Evolutionary conservation across 805 yeast genomes (phyloP), one percentile per base, ranked within the genome.

Genomic region (Schwanniomyces vanrijiae): DNA sequence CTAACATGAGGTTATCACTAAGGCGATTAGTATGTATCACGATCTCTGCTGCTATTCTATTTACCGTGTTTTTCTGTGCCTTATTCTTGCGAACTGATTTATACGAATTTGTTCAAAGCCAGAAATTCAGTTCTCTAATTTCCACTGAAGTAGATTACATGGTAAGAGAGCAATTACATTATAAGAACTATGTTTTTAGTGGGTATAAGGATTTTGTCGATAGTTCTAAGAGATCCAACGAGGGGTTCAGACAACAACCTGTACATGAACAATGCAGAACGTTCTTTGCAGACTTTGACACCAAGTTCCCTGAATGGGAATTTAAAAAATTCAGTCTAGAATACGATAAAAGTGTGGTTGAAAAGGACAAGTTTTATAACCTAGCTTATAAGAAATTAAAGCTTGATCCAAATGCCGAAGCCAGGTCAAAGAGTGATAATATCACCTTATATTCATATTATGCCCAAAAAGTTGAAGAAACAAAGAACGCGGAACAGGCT

Each of bases 261-360:
- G 28, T 60, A n/a, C 37, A 50, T 7, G 64, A 64, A 8, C 56
- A 54, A 40, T 68, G 73, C 47, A 37, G 43, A 7, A 47, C 40
- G 2, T 64, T 66, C 48, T 67, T 66, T 47, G 42, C 54, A 5
- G 52, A 59, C 18, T 58, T 59, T 42, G 31, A 47, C 14, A 39
- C 41, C 4, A 37, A 31, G 14, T 21, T 58, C 40, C 66, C 67
- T 1, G 58, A 59, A 0, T 68, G 66, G 64, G 18, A 18, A 7
- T 55, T 65, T 47, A 53, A 53, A 4, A 28, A 25, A 3, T 51
- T 50, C 8, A 53, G 16, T 13, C 40, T 37, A 1, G 19, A 19
- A 3, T 62, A 43, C 46, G 68, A 60, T 20, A 64, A 64, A 44
- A 40, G 50, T 25, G 45, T 60, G 7, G 56, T 50, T 3, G 40